These are phyloP conservation scores for Fabrea salina DNA, from an alignment of 169 alveolate genomes.

Conservation along the genomic window DNA sequence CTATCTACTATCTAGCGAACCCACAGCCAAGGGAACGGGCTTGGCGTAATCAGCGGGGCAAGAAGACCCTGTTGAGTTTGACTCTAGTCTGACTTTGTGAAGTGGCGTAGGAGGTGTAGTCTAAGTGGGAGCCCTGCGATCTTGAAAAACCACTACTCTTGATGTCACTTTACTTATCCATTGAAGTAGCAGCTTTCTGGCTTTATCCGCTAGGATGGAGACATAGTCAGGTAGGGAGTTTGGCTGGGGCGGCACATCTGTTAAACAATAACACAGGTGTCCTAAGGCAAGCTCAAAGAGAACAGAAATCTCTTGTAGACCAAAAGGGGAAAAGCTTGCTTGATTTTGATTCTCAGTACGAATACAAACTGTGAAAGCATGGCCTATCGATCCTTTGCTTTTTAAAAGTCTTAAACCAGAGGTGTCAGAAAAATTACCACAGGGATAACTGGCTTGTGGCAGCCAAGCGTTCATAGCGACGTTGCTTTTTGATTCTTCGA, in stretches of 20 bases:
- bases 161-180: slow-evolving; percentile 83
- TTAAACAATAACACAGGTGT: slow-evolving; percentile 89
- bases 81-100: slow-evolving; percentile 93
- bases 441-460: slow-evolving; percentile 92
- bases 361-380: slow-evolving; percentile 90
- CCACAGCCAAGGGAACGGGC: slow-evolving; percentile 95
- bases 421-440: slow-evolving; percentile 88
- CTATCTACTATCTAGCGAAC: slow-evolving; percentile 92
- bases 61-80: slow-evolving; percentile 94
- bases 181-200: slow-evolving; percentile 69
- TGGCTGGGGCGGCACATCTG: slow-evolving; percentile 94
- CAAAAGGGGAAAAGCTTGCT: slow-evolving; percentile 90
- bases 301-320: slow-evolving; percentile 92
- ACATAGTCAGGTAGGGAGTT: slow-evolving; percentile 93
- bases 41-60: slow-evolving; percentile 92
- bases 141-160: slow-evolving; percentile 89
- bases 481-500: slow-evolving; percentile 87
- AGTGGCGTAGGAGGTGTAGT: slow-evolving; percentile 88
- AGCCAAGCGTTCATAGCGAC: slow-evolving; percentile 93
- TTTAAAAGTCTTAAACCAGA: slow-evolving; percentile 76
- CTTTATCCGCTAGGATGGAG: slow-evolving; percentile 69
- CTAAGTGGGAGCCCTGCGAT: slow-evolving; percentile 87
- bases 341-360: slow-evolving; percentile 89
- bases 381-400: slow-evolving; percentile 89
- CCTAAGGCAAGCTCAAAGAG: slow-evolving; percentile 92